Evolutionary conservation across 176 grass and related monocot genomes (phyloP).

Genomic region (Oryza longistaminata): DNA sequence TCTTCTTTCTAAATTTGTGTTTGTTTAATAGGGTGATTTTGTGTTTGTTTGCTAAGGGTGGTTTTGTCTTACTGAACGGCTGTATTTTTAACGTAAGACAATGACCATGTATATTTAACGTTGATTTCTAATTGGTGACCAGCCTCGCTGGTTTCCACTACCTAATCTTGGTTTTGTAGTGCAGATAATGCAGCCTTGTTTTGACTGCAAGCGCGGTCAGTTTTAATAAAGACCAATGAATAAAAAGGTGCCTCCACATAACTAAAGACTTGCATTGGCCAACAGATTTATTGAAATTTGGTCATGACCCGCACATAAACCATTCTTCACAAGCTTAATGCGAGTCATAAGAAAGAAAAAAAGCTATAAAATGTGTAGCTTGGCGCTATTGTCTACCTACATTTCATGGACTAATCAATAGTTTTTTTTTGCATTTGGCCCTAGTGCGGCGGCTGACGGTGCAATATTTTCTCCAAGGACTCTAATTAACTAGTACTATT

Average conservation of each 20-base stretch:
- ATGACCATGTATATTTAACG: not conserved
- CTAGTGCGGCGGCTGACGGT: constrained; percentile 14
- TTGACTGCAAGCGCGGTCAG: constrained; percentile 38
- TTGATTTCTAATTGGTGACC: constrained; percentile 13
- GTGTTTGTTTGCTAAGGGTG: not conserved
- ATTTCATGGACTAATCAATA: not conserved
- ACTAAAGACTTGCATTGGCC: constrained; percentile 29
- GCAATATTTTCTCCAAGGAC: not conserved
- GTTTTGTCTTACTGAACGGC: not conserved
- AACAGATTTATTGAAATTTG: not conserved
- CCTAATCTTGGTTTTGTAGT: not conserved
- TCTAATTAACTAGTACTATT: not conserved
- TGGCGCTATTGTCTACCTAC: not conserved
- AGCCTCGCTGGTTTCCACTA: constrained; percentile 26
- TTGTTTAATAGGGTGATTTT: too few relatives aligned
- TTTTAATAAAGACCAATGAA: constrained; percentile 53
- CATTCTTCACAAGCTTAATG: constrained; percentile 2
- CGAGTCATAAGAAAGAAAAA: not conserved
- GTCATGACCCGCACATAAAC: not conserved
- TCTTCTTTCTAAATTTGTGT: too few relatives aligned
- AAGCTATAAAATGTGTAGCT: not conserved
- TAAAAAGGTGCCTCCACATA: constrained; percentile 31
- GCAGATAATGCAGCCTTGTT: constrained; percentile 27
- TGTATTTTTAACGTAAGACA: not conserved
- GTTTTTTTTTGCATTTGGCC: constrained; percentile 25